Percentiles rank a stretch among this genome's conserved stretches.
phyloP scores from a whole-genome alignment of 2,329 filamentous ascomycete species.

The Fusarium mexicanum region DNA sequence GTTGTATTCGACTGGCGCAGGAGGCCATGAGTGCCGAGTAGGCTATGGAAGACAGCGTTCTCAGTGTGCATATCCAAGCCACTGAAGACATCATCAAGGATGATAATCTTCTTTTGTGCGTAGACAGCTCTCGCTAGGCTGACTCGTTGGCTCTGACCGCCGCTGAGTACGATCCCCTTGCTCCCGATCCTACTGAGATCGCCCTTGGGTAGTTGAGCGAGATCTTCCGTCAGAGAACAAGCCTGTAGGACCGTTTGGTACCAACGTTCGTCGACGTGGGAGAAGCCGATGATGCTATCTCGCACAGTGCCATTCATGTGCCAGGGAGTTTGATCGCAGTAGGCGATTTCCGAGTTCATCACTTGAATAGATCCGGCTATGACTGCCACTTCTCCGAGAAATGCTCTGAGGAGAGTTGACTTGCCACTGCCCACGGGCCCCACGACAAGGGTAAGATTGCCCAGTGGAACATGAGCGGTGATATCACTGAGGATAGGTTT shows the following conservation, averaged over 20 bases:
- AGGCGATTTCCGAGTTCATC: slow-evolving; percentile 19
- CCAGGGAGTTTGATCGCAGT: slow-evolving; percentile 43
- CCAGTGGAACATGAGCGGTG: not conserved
- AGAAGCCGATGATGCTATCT: slow-evolving; percentile 47
- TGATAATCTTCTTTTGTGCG: slow-evolving; percentile 34
- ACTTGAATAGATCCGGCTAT: slow-evolving; percentile 14
- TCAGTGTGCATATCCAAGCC: slow-evolving; percentile 45
- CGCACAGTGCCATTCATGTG: slow-evolving; percentile 45
- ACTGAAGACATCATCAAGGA: slow-evolving; percentile 48
- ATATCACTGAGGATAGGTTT: slow-evolving; percentile 13
- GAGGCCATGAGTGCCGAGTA: slow-evolving; percentile 40
- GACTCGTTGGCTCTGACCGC: slow-evolving; percentile 50
- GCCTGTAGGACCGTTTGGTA: slow-evolving; percentile 44
- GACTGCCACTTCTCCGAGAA: slow-evolving; percentile 43
- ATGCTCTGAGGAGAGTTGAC: slow-evolving; percentile 45
- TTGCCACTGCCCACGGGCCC: slow-evolving; percentile 52
- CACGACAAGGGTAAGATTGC: slow-evolving; percentile 39
- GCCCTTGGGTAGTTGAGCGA: slow-evolving; percentile 43
- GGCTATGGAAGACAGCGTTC: slow-evolving; percentile 34
- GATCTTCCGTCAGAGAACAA: slow-evolving; percentile 39
- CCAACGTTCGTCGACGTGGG: slow-evolving; percentile 39
- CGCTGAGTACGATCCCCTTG: slow-evolving; percentile 50
- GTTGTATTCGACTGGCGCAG: slow-evolving; percentile 23
- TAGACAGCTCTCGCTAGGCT: slow-evolving; percentile 46
- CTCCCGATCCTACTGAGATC: slow-evolving; percentile 49